Conservation (phyloP, 345 rosid species). For the Turritis glabra region DNA sequence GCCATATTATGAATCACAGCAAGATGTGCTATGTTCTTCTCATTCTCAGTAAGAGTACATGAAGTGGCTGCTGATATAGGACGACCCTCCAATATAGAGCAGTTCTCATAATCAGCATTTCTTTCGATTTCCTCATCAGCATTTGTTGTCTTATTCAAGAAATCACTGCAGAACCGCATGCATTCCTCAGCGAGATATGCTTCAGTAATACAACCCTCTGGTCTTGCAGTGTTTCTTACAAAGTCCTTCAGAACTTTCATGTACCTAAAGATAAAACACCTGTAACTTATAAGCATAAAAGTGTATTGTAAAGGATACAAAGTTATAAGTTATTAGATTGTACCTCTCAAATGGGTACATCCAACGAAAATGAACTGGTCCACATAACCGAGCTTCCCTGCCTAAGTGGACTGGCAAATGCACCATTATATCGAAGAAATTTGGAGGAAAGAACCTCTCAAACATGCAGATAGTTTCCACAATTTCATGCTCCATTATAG, state of each 20-base stretch:
- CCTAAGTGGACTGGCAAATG: neutral
- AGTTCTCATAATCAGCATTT: neutral
- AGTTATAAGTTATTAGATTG: neutral
- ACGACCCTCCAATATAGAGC: neutral
- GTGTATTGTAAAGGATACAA: neutral
- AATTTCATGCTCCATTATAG: too few relatives aligned
- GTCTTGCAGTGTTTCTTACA: neutral
- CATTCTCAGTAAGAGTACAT: neutral
- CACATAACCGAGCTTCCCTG: neutral
- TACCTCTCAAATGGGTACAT: neutral
- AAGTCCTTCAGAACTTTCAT: neutral
- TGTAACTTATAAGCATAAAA: neutral
- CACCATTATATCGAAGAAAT: too few relatives aligned
- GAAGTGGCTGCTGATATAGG: neutral
- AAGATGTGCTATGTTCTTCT: neutral
- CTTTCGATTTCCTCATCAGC: neutral
- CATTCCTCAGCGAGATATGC: neutral
- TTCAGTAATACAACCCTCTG: neutral
- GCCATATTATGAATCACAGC: neutral
- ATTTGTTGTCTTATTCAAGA: neutral
- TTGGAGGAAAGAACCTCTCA: too few relatives aligned
- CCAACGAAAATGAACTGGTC: neutral
- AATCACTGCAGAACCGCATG: neutral
- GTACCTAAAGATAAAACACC: neutral
- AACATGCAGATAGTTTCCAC: too few relatives aligned